Evolutionary conservation across 768 basidiomycete genomes (phyloP).

Genomic region (Lentinula lateritia): DNA sequence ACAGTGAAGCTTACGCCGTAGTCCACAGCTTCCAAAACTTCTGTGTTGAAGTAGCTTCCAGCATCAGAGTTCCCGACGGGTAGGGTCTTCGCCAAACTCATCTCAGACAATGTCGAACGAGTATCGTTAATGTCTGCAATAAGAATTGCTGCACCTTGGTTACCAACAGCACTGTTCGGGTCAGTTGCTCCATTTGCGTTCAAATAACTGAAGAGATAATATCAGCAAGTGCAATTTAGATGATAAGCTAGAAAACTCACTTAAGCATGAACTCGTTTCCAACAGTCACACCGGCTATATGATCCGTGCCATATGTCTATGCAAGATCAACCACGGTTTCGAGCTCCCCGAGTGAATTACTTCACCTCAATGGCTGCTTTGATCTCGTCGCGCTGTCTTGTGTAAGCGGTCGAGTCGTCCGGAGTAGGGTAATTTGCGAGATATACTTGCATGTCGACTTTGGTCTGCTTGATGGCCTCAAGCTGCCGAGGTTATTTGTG

Average conservation of each 20-base stretch:
- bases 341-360: background rate
- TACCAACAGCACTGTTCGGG: conserved; percentile 56
- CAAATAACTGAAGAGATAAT: conserved; percentile 43
- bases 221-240: background rate
- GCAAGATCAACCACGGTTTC: background rate
- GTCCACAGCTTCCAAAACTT: conserved; percentile 58
- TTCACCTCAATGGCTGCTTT: conserved; percentile 49
- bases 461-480: conserved; percentile 86
- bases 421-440: conserved; percentile 63
- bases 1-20: conserved; percentile 49
- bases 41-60: conserved; percentile 75
- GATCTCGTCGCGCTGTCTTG: conserved; percentile 66
- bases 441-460: conserved; percentile 79
- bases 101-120: conserved; percentile 40
- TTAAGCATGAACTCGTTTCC: conserved; percentile 91
- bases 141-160: conserved; percentile 50
- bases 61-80: conserved; percentile 82
- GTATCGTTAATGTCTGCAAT: conserved; percentile 66
- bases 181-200: conserved; percentile 40
- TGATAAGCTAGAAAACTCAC: conserved; percentile 27
- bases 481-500: conserved; percentile 32
- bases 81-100: conserved; percentile 58
- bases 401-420: conserved; percentile 66
- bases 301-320: conserved; percentile 62
- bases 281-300: conserved; percentile 80